Evolutionary conservation across 1,139 yeast genomes (phyloP).

Genomic region (Diutina rugosa): DNA sequence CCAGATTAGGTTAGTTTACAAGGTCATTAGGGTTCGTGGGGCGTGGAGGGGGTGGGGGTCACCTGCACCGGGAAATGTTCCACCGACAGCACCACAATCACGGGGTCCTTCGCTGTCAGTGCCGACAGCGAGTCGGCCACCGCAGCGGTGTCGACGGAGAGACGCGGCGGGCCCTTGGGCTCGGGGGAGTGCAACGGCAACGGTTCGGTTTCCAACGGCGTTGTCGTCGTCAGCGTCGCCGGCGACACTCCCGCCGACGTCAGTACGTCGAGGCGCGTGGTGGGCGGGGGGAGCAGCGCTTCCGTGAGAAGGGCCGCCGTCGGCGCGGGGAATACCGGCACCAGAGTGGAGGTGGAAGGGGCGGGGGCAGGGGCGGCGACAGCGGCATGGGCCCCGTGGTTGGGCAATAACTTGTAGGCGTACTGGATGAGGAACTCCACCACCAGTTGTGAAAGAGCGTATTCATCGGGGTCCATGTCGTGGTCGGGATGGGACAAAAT

Average conservation of each 20-base stretch:
- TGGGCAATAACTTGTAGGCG: slow-evolving; percentile 63
- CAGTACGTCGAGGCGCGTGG: background rate
- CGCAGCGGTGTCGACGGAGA: background rate
- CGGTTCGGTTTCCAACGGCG: background rate
- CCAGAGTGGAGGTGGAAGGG: no score
- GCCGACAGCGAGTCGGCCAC: background rate
- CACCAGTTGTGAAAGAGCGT: slow-evolving; percentile 75
- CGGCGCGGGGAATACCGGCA: background rate
- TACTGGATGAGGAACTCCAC: slow-evolving; percentile 85
- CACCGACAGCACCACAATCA: slow-evolving; percentile 1
- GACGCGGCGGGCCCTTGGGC: background rate
- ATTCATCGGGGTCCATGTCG: slow-evolving; percentile 85
- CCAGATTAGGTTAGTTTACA: background rate
- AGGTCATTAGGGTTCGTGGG: background rate
- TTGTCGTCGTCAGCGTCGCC: background rate
- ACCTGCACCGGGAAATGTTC: background rate
- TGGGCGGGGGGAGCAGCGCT: background rate
- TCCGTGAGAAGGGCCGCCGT: background rate
- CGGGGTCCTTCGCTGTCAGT: background rate
- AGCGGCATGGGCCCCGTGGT: slow-evolving; percentile 9
- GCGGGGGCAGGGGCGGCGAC: no score
- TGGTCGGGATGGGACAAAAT: slow-evolving; percentile 85
- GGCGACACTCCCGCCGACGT: background rate
- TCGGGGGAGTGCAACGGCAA: background rate
- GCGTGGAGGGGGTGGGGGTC: background rate